Base-by-base conservation (phyloP, 768 basidiomycete genomes). In the Xanthoconium stramineum region DNA sequence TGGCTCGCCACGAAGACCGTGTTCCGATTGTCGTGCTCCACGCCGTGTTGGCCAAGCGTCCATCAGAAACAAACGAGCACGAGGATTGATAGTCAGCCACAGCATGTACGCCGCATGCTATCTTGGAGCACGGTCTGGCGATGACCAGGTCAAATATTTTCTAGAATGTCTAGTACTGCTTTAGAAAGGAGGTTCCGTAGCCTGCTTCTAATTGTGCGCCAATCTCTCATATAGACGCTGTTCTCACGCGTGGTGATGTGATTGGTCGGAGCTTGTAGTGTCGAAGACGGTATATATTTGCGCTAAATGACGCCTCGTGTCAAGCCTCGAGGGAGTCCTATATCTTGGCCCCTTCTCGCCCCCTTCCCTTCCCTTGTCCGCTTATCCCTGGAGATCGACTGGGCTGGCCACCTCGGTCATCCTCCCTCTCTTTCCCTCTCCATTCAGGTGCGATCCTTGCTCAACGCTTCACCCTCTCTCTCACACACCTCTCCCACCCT, bases 401-500 rank as follows among this genome's bases (percentile, higher is more conserved):
- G 63, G 62, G 57, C 62, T 58, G 65, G 60, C 59, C 52, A 58
- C 61, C 60, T 69, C 67, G 62, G 68, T 58, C 64, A 20, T 51
- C 37, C 58, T 47, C 39, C 42, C 55, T 55, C 47, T 50, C 54
- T 44, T 56, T 56, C 58, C 30, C 30, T 47, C 24, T 35, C 48
- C 55, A 50, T 47, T 58, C 47, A 62, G 64, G 60, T 55, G n/a
- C 56, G 55, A 19, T 61, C 28, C 44, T 17, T 7, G 20, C 30
- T 29, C 13, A 2, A 45, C 29, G 2, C 44, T 6, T 17, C 8
- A 14, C 14, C 17, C 44, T 50, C 4, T 8, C 49, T 39, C 24
- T 24, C 24, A 24, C 43, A n/a, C 40, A n/a, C n/a, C n/a, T 17
- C 17, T 44, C 8, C n/a, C 6, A 14, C 15, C 7, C 38, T 6